Base-by-base conservation (phyloP, 139 green algal genomes). In the Chlamydomonas sp. region DNA sequence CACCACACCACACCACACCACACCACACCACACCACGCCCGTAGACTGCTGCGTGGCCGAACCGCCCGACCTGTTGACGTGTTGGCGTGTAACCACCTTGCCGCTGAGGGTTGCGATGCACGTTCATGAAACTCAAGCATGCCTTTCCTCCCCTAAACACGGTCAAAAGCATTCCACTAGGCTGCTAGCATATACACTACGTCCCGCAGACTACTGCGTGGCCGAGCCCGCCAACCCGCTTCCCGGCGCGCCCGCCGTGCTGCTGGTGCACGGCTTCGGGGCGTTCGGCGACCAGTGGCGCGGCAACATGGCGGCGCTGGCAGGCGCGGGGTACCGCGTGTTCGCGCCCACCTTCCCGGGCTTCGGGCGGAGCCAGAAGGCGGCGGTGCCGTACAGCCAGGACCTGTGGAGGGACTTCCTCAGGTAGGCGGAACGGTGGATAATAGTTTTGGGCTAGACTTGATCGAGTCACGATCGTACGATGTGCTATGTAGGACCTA, bases 221-320 rank as follows among this genome's bases (percentile, higher is more conserved):
- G 90, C 90, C 0, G 85, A 88, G 85, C 92, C 89, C 5, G 17
- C 88, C 3, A 17, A 83, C 4, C 62, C 84, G n/a, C 78, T 87
- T 0, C 78, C 85, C 14, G 89, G 89, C 4, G 88, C 85, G 1
- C 94, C 96, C 10, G 87, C 95, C 7, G 84, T 99, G 9, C 81
- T 99, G 85, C 91, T 99, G 63, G 94, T 99, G 63, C 97, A 99
- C 86, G 97, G 97, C 64, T 99, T 99, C 87, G 97, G 97, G n/a
- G 97, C 98, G 3, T 99, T 98, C 83, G 93, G 93, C 12, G 96
- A 98, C 85, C 97, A 99, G 87, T 99, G 95, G 93, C 91, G 97
- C 0, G 92, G 83, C 82, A 97, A 98, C 83, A 88, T 98, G 57
- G 87, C 76, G 0, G 90, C 88, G 0, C 91, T 98, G 69, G 93